Conservation (phyloP, 2,329 filamentous ascomycete genomes). For the Microsporum ferrugineum region DNA sequence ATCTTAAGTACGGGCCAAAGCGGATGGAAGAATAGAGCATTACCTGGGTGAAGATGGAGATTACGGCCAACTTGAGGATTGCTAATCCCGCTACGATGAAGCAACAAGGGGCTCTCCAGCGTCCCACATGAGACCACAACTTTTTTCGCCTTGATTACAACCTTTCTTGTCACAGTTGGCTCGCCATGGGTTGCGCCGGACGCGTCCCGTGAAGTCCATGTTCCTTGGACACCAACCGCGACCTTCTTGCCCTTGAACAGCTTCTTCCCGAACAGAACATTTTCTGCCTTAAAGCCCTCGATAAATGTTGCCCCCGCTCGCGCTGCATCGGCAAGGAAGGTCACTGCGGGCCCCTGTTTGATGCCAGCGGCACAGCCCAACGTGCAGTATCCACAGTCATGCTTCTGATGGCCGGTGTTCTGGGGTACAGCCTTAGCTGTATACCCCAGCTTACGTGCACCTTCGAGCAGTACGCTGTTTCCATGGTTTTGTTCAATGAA, state of each 20-base stretch:
- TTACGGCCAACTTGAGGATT: constrained; percentile 75
- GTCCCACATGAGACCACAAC: constrained; percentile 70
- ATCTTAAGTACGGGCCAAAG: not conserved
- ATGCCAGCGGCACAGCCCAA: constrained; percentile 51
- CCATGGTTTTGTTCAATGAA: constrained; percentile 60
- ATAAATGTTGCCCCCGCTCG: constrained; percentile 67
- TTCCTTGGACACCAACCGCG: constrained; percentile 60
- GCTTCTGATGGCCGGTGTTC: constrained; percentile 62
- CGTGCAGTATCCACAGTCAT: constrained; percentile 60
- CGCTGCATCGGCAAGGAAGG: constrained; percentile 69
- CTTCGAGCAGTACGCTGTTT: constrained; percentile 63
- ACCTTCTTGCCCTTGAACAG: constrained; percentile 39
- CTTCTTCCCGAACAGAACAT: constrained; percentile 54
- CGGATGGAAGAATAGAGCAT: not conserved
- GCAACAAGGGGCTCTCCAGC: constrained; percentile 62
- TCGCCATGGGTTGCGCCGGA: constrained; percentile 47
- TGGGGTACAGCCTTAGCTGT: constrained; percentile 58
- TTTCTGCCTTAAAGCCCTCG: constrained; percentile 65
- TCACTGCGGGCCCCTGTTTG: constrained; percentile 68
- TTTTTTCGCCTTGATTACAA: constrained; percentile 66
- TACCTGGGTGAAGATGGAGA: constrained; percentile 68
- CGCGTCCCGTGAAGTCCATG: constrained; percentile 61
- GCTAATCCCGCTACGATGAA: constrained; percentile 66
- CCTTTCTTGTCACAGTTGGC: constrained; percentile 43
- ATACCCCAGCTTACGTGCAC: constrained; percentile 62